These are phyloP conservation scores for Hypoxylon sp. DNA, from an alignment of 2,329 filamentous ascomycete species.

Conservation along the genomic window DNA sequence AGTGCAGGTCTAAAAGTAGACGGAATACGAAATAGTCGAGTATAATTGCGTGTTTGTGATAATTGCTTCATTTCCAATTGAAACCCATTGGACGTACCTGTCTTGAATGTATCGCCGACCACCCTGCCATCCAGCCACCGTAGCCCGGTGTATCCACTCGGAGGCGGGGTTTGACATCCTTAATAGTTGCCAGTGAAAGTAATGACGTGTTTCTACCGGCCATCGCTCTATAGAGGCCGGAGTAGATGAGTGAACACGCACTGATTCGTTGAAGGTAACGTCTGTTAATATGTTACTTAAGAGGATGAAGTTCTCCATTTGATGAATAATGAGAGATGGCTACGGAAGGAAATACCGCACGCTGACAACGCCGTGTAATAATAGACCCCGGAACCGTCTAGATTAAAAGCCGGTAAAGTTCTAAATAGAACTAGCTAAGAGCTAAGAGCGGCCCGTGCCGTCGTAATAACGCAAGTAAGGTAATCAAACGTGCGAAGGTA, in stretches of 20 bases:
- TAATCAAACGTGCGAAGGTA: too few relatives aligned
- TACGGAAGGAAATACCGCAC: too few relatives aligned
- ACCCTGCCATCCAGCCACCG: neutral
- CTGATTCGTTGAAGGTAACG: neutral
- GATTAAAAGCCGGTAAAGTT: too few relatives aligned
- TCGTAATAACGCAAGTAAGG: too few relatives aligned
- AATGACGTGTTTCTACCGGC: too few relatives aligned
- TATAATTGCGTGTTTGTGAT: neutral
- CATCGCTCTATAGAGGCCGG: too few relatives aligned
- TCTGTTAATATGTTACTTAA: neutral
- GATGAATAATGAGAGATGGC: neutral
- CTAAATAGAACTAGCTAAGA: too few relatives aligned
- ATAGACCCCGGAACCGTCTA: neutral
- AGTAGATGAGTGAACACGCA: neutral
- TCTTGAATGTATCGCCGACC: too few relatives aligned
- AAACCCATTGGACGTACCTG: neutral
- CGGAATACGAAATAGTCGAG: neutral
- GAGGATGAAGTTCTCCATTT: neutral
- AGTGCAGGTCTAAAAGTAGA: neutral
- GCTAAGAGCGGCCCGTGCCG: too few relatives aligned
- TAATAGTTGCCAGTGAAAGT: too few relatives aligned
- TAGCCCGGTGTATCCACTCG: neutral
- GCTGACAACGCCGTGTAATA: neutral
- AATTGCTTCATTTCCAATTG: neutral
- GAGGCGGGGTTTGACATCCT: slow-evolving; percentile 4